These are phyloP conservation scores for Tetrapisispora taiwanensis DNA, from an alignment of 805 yeast species.

Conservation along the genomic window DNA sequence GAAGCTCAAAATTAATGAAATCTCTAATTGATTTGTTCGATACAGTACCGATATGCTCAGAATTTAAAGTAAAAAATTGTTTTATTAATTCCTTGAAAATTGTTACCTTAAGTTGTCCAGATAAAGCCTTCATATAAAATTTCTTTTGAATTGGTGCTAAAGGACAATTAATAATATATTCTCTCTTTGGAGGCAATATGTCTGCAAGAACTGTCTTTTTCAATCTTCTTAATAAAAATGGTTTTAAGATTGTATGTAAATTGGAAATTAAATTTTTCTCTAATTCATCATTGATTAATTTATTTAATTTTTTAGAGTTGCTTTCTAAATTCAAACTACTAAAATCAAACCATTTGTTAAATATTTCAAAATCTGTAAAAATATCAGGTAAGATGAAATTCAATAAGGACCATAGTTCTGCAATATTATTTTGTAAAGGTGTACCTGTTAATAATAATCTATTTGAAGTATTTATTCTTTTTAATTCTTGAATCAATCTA, in stretches of 20 bases:
- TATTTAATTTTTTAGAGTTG: slow-evolving; percentile 24
- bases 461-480: slow-evolving; percentile 54
- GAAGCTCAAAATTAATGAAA: slow-evolving; percentile 34
- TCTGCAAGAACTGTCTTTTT: slow-evolving; percentile 59
- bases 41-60: slow-evolving; percentile 22
- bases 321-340: slow-evolving; percentile 39
- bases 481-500: slow-evolving; percentile 59
- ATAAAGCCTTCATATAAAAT: slow-evolving; percentile 47
- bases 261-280: slow-evolving; percentile 58
- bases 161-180: slow-evolving; percentile 68
- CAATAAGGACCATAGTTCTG: slow-evolving; percentile 84
- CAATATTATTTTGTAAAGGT: slow-evolving; percentile 82
- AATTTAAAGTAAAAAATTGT: slow-evolving; percentile 41
- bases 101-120: slow-evolving; percentile 35
- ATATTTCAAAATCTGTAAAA: slow-evolving; percentile 78
- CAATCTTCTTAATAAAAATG: slow-evolving; percentile 74
- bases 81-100: slow-evolving; percentile 39
- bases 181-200: slow-evolving; percentile 79
- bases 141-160: slow-evolving; percentile 52
- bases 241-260: slow-evolving; percentile 79
- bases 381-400: slow-evolving; percentile 90
- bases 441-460: slow-evolving; percentile 88
- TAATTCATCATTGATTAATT: slow-evolving; percentile 46
- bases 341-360: slow-evolving; percentile 92
- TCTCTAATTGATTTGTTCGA: slow-evolving; percentile 31